Conservation (phyloP, 768 basidiomycete genomes). For the Boletales sp. region DNA sequence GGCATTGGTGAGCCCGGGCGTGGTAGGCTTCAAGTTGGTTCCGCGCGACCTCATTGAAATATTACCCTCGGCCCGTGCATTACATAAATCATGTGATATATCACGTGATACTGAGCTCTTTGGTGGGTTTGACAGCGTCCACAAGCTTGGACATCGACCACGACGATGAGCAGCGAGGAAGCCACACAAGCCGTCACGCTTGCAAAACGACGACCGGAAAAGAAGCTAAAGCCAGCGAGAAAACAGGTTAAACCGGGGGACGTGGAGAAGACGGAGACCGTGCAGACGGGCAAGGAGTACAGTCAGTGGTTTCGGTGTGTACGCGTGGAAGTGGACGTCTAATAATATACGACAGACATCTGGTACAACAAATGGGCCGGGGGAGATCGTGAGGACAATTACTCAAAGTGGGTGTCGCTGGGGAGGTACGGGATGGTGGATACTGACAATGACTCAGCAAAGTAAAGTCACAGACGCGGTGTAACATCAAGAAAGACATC, state of each 20-base stretch:
- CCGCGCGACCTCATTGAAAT: not conserved
- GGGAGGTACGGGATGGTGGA: not conserved
- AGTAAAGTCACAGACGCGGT: conserved; percentile 90
- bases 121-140: not conserved
- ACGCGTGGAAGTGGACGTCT: conserved; percentile 1
- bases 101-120: conserved; percentile 18
- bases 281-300: conserved; percentile 94
- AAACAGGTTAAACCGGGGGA: conserved; percentile 91
- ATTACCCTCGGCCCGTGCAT: conserved; percentile 15
- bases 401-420: conserved; percentile 72
- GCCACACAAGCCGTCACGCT: conserved; percentile 13
- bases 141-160: conserved; percentile 2
- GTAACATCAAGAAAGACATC: conserved; percentile 81
- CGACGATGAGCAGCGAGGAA: conserved; percentile 32
- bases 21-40: conserved; percentile 8
- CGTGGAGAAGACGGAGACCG: conserved; percentile 82
- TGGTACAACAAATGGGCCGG: conserved; percentile 99
- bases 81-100: conserved; percentile 10
- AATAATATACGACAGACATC: conserved; percentile 54
- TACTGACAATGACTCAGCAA: conserved; percentile 50
- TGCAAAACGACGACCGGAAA: conserved; percentile 33
- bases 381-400: conserved; percentile 93
- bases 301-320: conserved; percentile 51
- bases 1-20: conserved; percentile 40
- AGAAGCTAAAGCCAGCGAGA: conserved; percentile 86